Percentiles rank a stretch among this genome's conserved stretches.
These are phyloP conservation scores for Aspergillus aculeatinus DNA, from an alignment of 2,329 filamentous ascomycete genomes.

Conservation along the genomic window DNA sequence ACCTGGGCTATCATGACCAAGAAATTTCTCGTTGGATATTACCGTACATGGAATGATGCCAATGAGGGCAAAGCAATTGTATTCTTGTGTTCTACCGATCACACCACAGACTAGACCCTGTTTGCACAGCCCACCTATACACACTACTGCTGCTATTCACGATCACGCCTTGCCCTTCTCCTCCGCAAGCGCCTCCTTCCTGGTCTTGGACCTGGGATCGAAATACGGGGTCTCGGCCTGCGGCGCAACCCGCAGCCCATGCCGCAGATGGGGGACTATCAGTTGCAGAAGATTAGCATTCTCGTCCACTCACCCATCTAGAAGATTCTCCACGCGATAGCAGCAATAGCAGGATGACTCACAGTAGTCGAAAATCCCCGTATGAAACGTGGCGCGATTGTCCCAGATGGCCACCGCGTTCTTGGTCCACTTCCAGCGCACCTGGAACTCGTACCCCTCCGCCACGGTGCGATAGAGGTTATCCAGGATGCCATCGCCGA, in stretches of 20 bases:
- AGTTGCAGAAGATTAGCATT: not conserved
- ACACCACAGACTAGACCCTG: no score
- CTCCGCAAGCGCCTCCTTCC: not conserved
- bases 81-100: no score
- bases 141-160: not conserved
- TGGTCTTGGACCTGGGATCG: constrained; percentile 4
- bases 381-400: constrained; percentile 8
- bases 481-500: constrained; percentile 11
- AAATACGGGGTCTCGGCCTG: constrained; percentile 10
- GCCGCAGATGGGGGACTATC: constrained; percentile 7
- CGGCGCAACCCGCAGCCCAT: constrained; percentile 8
- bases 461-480: not conserved
- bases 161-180: not conserved
- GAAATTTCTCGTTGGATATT: no score
- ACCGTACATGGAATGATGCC: no score
- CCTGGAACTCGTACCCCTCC: constrained; percentile 4
- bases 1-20: no score
- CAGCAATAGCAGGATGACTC: not conserved
- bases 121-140: no score
- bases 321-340: no score
- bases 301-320: no score
- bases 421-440: constrained; percentile 13
- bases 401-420: constrained; percentile 12
- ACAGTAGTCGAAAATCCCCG: constrained; percentile 11
- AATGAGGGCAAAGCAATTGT: no score